These are phyloP conservation scores for Melastoma candidum DNA, from an alignment of 441 rosid species.

Conservation along the genomic window DNA sequence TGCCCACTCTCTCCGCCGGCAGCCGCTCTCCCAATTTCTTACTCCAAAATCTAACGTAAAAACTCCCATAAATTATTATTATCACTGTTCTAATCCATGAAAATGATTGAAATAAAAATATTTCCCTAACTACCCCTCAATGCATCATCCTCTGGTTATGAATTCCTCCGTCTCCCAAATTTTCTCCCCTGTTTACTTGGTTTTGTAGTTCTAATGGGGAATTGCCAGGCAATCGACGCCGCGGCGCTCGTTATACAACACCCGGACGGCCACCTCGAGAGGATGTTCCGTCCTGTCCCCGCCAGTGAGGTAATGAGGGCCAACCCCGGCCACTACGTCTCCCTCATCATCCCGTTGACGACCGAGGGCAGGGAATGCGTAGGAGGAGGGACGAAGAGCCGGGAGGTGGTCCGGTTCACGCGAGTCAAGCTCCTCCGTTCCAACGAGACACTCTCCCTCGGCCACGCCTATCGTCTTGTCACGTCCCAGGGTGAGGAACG, in stretches of 20 bases:
- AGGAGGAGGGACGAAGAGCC: conserved; percentile 20
- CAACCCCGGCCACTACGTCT: conserved; percentile 91
- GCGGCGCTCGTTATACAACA: conserved; percentile 91
- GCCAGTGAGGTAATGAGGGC: conserved; percentile 72
- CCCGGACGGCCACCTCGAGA: conserved; percentile 71
- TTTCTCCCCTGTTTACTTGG: too few species aligned
- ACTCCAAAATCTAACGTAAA: too few species aligned
- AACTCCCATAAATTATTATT: too few species aligned
- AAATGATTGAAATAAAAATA: too few species aligned
- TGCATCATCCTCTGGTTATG: too few species aligned
- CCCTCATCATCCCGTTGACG: conserved; percentile 83
- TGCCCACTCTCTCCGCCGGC: too few species aligned
- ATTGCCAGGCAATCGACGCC: conserved; percentile 91
- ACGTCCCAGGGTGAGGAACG: conserved; percentile 63
- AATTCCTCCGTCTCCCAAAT: too few species aligned
- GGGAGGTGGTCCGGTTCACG: conserved; percentile 58
- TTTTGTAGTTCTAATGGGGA: conserved; percentile 44
- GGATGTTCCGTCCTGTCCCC: conserved; percentile 57
- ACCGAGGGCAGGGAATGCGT: conserved; percentile 12
- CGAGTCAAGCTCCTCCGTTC: conserved; percentile 93
- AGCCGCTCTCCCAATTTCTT: too few species aligned
- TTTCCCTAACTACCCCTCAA: too few species aligned
- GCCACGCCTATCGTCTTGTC: conserved; percentile 89
- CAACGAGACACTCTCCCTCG: conserved; percentile 66
- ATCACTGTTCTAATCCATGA: too few species aligned